Conservation (phyloP, 2,329 filamentous ascomycete genomes). For the Thelonectria blattea region DNA sequence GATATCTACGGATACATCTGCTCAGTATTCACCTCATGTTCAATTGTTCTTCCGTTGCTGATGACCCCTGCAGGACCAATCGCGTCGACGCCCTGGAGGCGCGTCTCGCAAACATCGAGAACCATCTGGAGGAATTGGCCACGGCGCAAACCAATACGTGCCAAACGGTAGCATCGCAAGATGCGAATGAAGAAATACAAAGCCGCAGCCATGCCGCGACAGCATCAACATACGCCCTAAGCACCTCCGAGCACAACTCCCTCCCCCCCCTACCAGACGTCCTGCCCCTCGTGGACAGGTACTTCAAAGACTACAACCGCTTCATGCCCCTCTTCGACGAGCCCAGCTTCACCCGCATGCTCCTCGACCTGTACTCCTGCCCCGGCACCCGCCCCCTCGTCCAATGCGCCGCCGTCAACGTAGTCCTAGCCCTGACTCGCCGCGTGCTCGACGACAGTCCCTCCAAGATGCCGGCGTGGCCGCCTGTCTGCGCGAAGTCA, state of each 20-base stretch:
- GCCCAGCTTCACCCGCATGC: constrained; percentile 41
- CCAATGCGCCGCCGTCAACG: constrained; percentile 44
- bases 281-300: constrained; percentile 28
- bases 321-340: constrained; percentile 45
- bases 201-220: not conserved
- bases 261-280: constrained; percentile 28
- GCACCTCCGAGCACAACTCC: constrained; percentile 13
- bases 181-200: not conserved
- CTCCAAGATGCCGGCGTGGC: constrained; percentile 29
- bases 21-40: not conserved
- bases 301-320: constrained; percentile 29
- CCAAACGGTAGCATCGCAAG: not conserved
- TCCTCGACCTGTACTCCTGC: constrained; percentile 42
- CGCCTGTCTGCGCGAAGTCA: constrained; percentile 40
- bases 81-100: constrained; percentile 27
- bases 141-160: not conserved
- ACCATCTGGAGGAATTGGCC: constrained; percentile 17
- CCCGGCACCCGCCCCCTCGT: constrained; percentile 25
- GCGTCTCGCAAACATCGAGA: constrained; percentile 29
- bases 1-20: not conserved
- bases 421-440: constrained; percentile 43
- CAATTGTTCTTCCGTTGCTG: not conserved
- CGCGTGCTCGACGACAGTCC: constrained; percentile 29
- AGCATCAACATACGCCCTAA: not conserved
- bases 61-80: constrained; percentile 21